A percentile compares a stretch with the other conserved stretches of the same genome.
phyloP scores from a whole-genome alignment of 1,284 basidiomycete genomes.

The Rhizopogon hawkerae region DNA sequence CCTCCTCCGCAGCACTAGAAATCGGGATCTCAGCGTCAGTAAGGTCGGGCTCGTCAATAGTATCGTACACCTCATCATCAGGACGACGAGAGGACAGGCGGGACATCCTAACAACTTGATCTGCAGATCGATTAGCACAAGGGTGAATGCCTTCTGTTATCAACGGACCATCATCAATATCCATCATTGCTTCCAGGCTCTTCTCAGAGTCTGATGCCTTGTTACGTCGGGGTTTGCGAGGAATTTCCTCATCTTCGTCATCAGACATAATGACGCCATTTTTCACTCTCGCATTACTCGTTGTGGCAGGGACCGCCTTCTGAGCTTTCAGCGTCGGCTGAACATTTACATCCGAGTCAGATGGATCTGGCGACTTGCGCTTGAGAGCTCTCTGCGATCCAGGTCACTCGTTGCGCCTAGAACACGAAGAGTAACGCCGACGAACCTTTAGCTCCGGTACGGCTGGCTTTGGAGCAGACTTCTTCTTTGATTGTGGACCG shows the following conservation, averaged over 20 bases:
- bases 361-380: slow-evolving; percentile 39
- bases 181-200: slow-evolving; percentile 61
- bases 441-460: neutral
- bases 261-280: slow-evolving; percentile 49
- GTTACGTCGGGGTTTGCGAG: slow-evolving; percentile 13
- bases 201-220: slow-evolving; percentile 27
- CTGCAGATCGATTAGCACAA: slow-evolving; percentile 19
- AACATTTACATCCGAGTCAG: slow-evolving; percentile 43
- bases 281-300: slow-evolving; percentile 27
- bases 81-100: slow-evolving; percentile 10
- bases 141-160: neutral
- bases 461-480: neutral
- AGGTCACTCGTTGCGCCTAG: neutral
- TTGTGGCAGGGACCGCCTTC: slow-evolving; percentile 11
- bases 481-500: neutral
- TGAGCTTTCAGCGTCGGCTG: slow-evolving; percentile 8
- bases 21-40: neutral
- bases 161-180: slow-evolving; percentile 59
- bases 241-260: slow-evolving; percentile 35
- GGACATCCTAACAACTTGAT: slow-evolving; percentile 39
- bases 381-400: slow-evolving; percentile 44
- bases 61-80: neutral
- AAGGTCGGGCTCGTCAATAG: slow-evolving; percentile 1
- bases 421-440: no score
- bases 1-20: slow-evolving; percentile 11